Conservation (phyloP, 176 grass and related monocot species). For the Aegilops speltoides region DNA sequence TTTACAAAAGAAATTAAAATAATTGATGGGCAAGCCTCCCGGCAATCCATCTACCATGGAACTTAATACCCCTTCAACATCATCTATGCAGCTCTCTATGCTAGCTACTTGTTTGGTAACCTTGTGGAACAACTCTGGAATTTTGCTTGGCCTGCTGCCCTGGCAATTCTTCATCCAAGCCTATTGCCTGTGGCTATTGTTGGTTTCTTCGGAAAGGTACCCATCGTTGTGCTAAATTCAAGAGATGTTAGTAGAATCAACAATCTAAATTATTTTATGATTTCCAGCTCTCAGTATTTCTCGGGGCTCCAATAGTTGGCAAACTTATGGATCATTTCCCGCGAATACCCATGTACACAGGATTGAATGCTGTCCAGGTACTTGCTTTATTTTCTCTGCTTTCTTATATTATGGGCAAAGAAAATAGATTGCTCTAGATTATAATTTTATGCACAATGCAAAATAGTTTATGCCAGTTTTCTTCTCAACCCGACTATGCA, state of each 20-base stretch:
- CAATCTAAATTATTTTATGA: constrained; percentile 38
- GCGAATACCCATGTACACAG: constrained; percentile 78
- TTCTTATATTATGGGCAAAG: constrained; percentile 14
- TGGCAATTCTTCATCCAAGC: constrained; percentile 86
- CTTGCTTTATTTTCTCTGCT: constrained; percentile 22
- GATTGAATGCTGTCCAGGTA: constrained; percentile 89
- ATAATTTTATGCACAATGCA: background rate
- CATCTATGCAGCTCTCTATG: constrained; percentile 76
- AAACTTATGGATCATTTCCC: constrained; percentile 96
- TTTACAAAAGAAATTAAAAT: background rate
- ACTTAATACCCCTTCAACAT: constrained; percentile 35
- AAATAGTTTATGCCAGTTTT: constrained; percentile 7
- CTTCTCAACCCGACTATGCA: constrained; percentile 46
- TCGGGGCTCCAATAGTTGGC: constrained; percentile 84
- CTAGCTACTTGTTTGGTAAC: constrained; percentile 87
- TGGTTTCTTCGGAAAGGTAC: constrained; percentile 94
- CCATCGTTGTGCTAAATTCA: background rate
- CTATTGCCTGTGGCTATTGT: constrained; percentile 92
- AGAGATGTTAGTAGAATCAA: background rate
- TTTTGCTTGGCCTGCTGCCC: constrained; percentile 84
- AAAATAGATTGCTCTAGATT: background rate
- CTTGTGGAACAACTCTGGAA: constrained; percentile 96
- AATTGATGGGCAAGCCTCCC: background rate
- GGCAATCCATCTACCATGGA: background rate
- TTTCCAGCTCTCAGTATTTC: constrained; percentile 76